Conservation (phyloP, 2,329 filamentous ascomycete genomes). For the Orbilia quercus region DNA sequence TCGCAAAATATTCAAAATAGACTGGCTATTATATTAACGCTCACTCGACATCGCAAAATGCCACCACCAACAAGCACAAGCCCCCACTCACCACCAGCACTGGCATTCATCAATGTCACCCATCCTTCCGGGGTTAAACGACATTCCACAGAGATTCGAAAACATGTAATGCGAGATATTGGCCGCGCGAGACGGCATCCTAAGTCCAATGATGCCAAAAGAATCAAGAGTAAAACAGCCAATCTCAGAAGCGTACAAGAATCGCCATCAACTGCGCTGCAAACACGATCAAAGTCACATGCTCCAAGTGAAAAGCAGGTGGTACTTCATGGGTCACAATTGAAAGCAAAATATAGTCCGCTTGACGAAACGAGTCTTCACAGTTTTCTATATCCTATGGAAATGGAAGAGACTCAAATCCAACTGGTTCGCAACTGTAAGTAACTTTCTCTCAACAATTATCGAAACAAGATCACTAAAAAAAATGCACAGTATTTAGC, state of each 20-base stretch:
- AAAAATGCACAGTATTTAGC: conserved; percentile 9
- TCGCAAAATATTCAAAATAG: too few species aligned
- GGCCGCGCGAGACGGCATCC: conserved; percentile 23
- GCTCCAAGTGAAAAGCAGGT: conserved; percentile 10
- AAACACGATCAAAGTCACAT: conserved; percentile 14
- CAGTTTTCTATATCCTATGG: conserved; percentile 27
- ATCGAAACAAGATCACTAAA: conserved; percentile 7
- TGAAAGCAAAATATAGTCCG: conserved; percentile 13
- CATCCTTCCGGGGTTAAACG: conserved; percentile 24
- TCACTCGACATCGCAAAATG: neutral
- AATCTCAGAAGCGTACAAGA: neutral
- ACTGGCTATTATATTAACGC: too few species aligned
- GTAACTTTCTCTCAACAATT: conserved; percentile 11
- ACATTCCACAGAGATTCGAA: conserved; percentile 32
- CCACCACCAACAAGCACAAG: neutral
- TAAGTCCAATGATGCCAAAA: conserved; percentile 2
- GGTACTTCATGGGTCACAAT: conserved; percentile 7
- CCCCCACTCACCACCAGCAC: conserved; percentile 8
- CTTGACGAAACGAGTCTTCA: conserved; percentile 27
- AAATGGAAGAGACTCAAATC: conserved; percentile 27
- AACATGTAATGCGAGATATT: conserved; percentile 34
- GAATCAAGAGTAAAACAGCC: conserved; percentile 9
- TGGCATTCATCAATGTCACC: conserved; percentile 31
- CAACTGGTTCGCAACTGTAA: conserved; percentile 23
- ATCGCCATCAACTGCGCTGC: conserved; percentile 3